These are phyloP conservation scores for Cladosporium oxysporum DNA, from an alignment of 2,329 filamentous ascomycete genomes.

Conservation along the genomic window DNA sequence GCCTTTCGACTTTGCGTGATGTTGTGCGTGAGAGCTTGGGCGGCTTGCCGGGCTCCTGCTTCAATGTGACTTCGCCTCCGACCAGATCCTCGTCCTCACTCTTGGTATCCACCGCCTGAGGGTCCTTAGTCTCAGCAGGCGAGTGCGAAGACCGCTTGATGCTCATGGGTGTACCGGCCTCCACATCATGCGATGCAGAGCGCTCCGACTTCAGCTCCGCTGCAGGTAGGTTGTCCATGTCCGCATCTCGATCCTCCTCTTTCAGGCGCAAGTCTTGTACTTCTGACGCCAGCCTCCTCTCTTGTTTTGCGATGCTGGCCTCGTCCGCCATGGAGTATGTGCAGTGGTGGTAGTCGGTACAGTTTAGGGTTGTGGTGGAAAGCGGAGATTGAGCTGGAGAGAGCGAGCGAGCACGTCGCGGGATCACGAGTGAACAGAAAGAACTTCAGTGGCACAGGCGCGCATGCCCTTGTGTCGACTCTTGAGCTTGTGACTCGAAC, in stretches of 20 bases:
- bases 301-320: constrained; percentile 36
- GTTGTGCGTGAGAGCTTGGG: constrained; percentile 73
- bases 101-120: constrained; percentile 41
- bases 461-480: constrained; percentile 7
- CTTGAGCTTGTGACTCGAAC: not conserved
- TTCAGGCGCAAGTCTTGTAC: constrained; percentile 50
- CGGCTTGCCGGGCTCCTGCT: constrained; percentile 64
- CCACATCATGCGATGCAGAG: constrained; percentile 23
- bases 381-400: constrained; percentile 21
- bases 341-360: constrained; percentile 19
- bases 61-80: constrained; percentile 62
- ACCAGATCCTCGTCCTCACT: constrained; percentile 55
- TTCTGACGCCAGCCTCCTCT: constrained; percentile 42
- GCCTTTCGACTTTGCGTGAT: constrained; percentile 67
- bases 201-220: constrained; percentile 28
- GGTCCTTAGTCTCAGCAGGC: constrained; percentile 30
- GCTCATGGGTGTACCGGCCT: constrained; percentile 6
- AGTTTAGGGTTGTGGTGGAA: constrained; percentile 21
- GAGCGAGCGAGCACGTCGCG: constrained; percentile 16
- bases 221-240: constrained; percentile 33
- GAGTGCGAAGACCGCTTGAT: constrained; percentile 31
- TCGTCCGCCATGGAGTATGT: constrained; percentile 42
- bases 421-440: constrained; percentile 22
- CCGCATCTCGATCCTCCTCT: constrained; percentile 38
- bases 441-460: not conserved